These are phyloP conservation scores for Fomitopsis schrenkii DNA, from an alignment of 1,284 basidiomycete species.

Conservation along the genomic window DNA sequence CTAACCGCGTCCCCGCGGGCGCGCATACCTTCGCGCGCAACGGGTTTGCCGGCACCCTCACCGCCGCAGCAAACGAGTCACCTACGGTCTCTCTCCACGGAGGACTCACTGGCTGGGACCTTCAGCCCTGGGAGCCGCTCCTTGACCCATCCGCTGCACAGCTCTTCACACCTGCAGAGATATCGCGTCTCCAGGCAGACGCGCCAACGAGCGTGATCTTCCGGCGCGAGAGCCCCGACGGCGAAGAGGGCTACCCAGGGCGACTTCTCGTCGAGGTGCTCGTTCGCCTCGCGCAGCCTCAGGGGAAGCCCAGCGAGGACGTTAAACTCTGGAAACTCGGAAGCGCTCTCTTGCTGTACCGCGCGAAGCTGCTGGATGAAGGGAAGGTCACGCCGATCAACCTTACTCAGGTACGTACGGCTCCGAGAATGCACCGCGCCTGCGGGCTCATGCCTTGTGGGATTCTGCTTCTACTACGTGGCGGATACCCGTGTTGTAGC, in stretches of 20 bases:
- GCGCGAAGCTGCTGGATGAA: slow-evolving; percentile 53
- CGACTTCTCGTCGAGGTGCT: slow-evolving; percentile 56
- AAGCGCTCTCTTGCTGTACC: slow-evolving; percentile 60
- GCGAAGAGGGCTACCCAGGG: slow-evolving; percentile 68
- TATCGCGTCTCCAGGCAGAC: slow-evolving; percentile 34
- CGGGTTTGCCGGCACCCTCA: slow-evolving; percentile 46
- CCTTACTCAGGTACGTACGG: slow-evolving; percentile 55
- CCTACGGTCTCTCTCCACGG: slow-evolving; percentile 68
- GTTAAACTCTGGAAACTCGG: slow-evolving; percentile 50
- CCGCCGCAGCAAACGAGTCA: slow-evolving; percentile 42
- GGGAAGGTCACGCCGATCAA: slow-evolving; percentile 66
- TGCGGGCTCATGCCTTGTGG: background rate
- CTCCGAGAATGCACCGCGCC: background rate
- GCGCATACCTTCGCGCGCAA: slow-evolving; percentile 49
- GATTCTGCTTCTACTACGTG: background rate
- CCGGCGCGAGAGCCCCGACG: slow-evolving; percentile 53
- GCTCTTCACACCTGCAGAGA: slow-evolving; percentile 56
- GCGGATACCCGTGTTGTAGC: slow-evolving; percentile 34
- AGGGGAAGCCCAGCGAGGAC: slow-evolving; percentile 28
- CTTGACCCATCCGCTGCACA: slow-evolving; percentile 35
- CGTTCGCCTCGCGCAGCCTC: slow-evolving; percentile 49
- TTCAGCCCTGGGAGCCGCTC: slow-evolving; percentile 46
- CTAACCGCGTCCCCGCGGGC: slow-evolving; percentile 65
- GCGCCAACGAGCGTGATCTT: slow-evolving; percentile 45
- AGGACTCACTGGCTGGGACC: slow-evolving; percentile 63